Evolutionary conservation across 768 basidiomycete genomes (phyloP).

Genomic region (Tylopilus felleus): DNA sequence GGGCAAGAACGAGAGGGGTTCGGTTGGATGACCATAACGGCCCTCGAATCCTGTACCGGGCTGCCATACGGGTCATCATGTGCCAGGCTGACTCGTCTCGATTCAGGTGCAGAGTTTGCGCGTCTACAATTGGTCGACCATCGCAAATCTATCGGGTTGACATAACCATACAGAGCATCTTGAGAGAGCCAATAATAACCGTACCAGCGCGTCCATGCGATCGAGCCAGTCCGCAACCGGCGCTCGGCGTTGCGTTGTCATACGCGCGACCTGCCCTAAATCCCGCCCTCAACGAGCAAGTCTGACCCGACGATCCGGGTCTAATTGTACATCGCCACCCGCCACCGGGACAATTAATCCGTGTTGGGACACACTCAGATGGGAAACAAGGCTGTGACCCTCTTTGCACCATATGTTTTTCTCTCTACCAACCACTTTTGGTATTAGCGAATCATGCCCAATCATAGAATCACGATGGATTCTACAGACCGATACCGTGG

Average conservation of each 20-base stretch:
- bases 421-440: constrained; percentile 2
- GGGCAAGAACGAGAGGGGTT: constrained; percentile 42
- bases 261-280: constrained; percentile 24
- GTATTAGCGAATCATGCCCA: constrained; percentile 9
- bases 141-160: no score
- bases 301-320: constrained; percentile 10
- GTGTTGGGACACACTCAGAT: background rate
- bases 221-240: no score
- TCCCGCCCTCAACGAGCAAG: background rate
- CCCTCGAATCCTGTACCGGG: constrained; percentile 31
- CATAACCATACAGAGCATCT: no score
- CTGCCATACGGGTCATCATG: constrained; percentile 37
- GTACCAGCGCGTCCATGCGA: no score
- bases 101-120: constrained; percentile 1
- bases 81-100: constrained; percentile 43
- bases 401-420: constrained; percentile 13
- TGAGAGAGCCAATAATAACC: no score
- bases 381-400: constrained; percentile 21
- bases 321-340: constrained; percentile 34
- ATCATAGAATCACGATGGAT: constrained; percentile 58
- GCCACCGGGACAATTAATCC: constrained; percentile 30
- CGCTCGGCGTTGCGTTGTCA: no score
- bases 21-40: constrained; percentile 35
- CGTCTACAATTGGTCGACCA: no score
- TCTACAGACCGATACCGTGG: constrained; percentile 60